phyloP scores from a whole-genome alignment of 2,329 filamentous ascomycete genomes.

The Penicillium sp. region DNA sequence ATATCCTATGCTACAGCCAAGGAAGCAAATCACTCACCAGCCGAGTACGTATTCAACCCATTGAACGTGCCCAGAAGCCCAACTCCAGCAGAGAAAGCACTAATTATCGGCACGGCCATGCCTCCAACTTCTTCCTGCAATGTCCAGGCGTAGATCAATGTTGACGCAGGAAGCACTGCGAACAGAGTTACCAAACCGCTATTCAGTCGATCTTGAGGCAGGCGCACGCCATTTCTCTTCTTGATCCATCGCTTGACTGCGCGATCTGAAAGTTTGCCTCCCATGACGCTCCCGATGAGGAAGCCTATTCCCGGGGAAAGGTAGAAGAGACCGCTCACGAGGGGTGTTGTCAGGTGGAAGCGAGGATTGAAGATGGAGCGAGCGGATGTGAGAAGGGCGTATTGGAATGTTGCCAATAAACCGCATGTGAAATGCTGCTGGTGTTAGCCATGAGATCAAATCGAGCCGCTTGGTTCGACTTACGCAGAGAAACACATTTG shows the following conservation, averaged over 20 bases:
- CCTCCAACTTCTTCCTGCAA: conserved; percentile 58
- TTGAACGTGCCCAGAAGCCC: conserved; percentile 75
- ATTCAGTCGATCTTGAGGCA: conserved; percentile 69
- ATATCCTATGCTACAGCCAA: not conserved
- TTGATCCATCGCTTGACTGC: conserved; percentile 65
- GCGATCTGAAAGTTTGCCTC: conserved; percentile 68
- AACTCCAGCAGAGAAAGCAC: conserved; percentile 71
- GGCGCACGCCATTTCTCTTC: conserved; percentile 58
- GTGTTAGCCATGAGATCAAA: conserved; percentile 2
- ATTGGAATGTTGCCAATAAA: conserved; percentile 71
- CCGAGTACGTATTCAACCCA: conserved; percentile 68
- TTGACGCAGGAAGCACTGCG: conserved; percentile 59
- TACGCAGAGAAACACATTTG: conserved; percentile 65
- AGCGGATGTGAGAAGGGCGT: conserved; percentile 66
- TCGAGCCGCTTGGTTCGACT: conserved; percentile 48
- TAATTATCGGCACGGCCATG: conserved; percentile 63
- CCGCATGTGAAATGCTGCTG: conserved; percentile 38
- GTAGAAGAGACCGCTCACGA: conserved; percentile 72
- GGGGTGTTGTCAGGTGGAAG: conserved; percentile 65
- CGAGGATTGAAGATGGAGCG: conserved; percentile 73
- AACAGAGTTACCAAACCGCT: conserved; percentile 60
- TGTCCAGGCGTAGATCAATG: conserved; percentile 69
- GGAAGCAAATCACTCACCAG: conserved; percentile 25
- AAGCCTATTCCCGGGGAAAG: conserved; percentile 72
- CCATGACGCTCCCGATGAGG: conserved; percentile 67